Evolutionary conservation across 495 filamentous ascomycete species (phyloP).

Genomic region (Talaromyces thailandensis): DNA sequence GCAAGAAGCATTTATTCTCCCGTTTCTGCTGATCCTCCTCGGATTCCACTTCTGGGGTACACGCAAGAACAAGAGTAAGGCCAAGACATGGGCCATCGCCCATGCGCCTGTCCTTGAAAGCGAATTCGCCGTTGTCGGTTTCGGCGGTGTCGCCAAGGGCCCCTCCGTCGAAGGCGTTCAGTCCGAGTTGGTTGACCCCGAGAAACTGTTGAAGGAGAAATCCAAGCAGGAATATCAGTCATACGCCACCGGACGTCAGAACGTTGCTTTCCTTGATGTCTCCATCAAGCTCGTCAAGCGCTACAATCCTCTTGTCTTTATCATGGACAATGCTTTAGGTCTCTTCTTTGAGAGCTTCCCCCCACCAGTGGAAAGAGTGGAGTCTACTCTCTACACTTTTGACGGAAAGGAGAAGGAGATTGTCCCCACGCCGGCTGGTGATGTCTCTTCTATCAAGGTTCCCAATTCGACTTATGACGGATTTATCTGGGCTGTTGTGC

Average conservation of each 20-base stretch:
- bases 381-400: constrained; percentile 74
- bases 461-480: constrained; percentile 74
- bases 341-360: constrained; percentile 74
- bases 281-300: constrained; percentile 76
- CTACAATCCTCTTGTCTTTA: constrained; percentile 73
- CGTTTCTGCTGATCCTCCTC: constrained; percentile 62
- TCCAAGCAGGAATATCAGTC: constrained; percentile 72
- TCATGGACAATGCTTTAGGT: constrained; percentile 55
- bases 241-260: constrained; percentile 91
- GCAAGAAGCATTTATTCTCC: constrained; percentile 74
- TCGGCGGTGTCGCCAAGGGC: constrained; percentile 37
- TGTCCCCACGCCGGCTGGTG: constrained; percentile 51
- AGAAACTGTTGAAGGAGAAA: constrained; percentile 70
- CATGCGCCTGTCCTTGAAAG: constrained; percentile 60
- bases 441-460: constrained; percentile 36
- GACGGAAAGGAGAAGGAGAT: constrained; percentile 81
- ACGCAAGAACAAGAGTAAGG: constrained; percentile 67
- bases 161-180: constrained; percentile 33
- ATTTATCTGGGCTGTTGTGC: constrained; percentile 91
- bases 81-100: constrained; percentile 69
- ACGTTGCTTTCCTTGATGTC: constrained; percentile 83
- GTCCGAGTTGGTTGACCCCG: constrained; percentile 38
- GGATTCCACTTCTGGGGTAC: constrained; percentile 77
- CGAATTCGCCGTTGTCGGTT: constrained; percentile 90
- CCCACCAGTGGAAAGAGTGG: constrained; percentile 57